These are phyloP conservation scores for Cystofilobasidium macerans DNA, from an alignment of 768 basidiomycete genomes.

Conservation along the genomic window DNA sequence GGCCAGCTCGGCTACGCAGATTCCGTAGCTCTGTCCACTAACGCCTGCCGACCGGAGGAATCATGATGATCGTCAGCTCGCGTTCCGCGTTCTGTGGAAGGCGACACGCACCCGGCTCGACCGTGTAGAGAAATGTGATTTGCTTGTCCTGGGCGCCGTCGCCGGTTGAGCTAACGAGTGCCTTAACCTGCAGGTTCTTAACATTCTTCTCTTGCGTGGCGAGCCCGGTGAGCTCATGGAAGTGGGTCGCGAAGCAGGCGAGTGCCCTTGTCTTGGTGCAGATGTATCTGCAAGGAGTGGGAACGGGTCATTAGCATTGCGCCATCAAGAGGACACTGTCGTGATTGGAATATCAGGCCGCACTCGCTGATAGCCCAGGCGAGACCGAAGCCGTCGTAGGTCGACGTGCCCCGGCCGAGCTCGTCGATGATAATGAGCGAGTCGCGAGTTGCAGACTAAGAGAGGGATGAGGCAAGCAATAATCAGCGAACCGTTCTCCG, in stretches of 20 bases:
- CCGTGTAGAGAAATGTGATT: slow-evolving; percentile 67
- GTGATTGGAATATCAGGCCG: slow-evolving; percentile 29
- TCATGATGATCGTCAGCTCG: slow-evolving; percentile 41
- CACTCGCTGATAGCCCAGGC: slow-evolving; percentile 99
- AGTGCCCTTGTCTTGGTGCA: slow-evolving; percentile 85
- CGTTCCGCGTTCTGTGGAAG: slow-evolving; percentile 38
- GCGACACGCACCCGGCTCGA: slow-evolving; percentile 57
- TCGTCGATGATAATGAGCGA: slow-evolving; percentile 97
- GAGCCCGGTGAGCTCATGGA: slow-evolving; percentile 88
- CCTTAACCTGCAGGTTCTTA: slow-evolving; percentile 89
- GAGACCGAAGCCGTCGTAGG: slow-evolving; percentile 43
- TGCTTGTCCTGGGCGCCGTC: slow-evolving; percentile 34
- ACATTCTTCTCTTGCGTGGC: slow-evolving; percentile 77
- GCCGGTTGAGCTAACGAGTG: slow-evolving; percentile 59
- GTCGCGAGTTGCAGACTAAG: slow-evolving; percentile 75
- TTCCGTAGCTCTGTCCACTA: slow-evolving; percentile 95
- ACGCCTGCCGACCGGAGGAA: slow-evolving; percentile 47
- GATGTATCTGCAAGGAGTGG: slow-evolving; percentile 65
- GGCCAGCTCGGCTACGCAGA: slow-evolving; percentile 92
- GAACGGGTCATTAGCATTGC: too few relatives aligned
- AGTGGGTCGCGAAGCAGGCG: slow-evolving; percentile 94
- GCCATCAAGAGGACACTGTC: neutral
- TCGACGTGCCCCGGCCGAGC: slow-evolving; percentile 24
- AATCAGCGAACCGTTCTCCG: too few relatives aligned
- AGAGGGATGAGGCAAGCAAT: neutral